A percentile compares a stretch with the other conserved stretches of the same genome.
phyloP scores from a whole-genome alignment of 2,329 filamentous ascomycete species.

The Colletotrichum horii region DNA sequence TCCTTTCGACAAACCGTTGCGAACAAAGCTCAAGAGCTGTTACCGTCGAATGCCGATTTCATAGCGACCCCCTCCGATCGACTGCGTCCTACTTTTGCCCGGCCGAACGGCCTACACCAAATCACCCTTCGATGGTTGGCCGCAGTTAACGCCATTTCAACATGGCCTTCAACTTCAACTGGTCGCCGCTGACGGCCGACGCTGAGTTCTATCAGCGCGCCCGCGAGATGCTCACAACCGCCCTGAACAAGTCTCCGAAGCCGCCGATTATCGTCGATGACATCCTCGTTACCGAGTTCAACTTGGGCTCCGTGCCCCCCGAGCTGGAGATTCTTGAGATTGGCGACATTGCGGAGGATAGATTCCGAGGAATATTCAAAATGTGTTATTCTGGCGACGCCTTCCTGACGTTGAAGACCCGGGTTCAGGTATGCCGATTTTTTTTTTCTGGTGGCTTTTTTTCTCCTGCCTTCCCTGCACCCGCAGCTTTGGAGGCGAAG shows the following conservation, averaged over 20 bases:
- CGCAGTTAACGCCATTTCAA: constrained; percentile 50
- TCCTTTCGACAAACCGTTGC: neutral
- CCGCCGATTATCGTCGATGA: constrained; percentile 99
- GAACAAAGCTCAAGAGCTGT: neutral
- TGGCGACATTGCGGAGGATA: constrained; percentile 94
- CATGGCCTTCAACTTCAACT: constrained; percentile 99
- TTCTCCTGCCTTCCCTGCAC: constrained; percentile 3
- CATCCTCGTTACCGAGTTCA: constrained; percentile 97
- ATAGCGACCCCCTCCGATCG: neutral
- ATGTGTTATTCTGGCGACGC: constrained; percentile 98
- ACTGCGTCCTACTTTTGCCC: neutral
- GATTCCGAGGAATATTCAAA: constrained; percentile 98
- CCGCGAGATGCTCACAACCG: constrained; percentile 90
- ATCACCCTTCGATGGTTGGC: constrained; percentile 21
- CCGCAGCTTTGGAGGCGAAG: neutral
- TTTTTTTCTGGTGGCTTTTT: constrained; percentile 17
- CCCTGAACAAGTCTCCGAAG: constrained; percentile 96
- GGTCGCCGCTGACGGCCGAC: constrained; percentile 97
- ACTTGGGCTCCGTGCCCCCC: constrained; percentile 91
- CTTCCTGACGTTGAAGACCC: constrained; percentile 91
- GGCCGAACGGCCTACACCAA: constrained; percentile 14
- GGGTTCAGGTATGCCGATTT: constrained; percentile 74
- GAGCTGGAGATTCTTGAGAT: constrained; percentile 98
- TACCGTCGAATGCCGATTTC: neutral
- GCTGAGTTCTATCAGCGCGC: constrained; percentile 89